phyloP scores from a whole-genome alignment of 305 asterid species.

The Rubia tinctorum region DNA sequence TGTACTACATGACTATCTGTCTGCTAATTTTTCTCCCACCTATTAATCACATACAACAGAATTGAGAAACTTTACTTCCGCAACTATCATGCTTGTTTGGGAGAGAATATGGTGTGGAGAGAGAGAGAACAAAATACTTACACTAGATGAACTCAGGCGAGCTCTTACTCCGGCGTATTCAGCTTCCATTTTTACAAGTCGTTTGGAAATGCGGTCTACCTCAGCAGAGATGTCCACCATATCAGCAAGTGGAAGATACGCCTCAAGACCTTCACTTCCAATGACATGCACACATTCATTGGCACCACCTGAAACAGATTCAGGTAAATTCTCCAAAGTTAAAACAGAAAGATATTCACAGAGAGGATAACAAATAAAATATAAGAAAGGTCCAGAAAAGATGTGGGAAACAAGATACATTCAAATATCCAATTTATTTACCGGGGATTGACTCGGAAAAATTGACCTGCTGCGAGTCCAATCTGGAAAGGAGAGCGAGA shows the following conservation, averaged over 20 bases:
- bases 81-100: background rate
- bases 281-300: constrained; percentile 84
- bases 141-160: constrained; percentile 76
- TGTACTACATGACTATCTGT: background rate
- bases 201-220: constrained; percentile 75
- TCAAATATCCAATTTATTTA: constrained; percentile 16
- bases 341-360: background rate
- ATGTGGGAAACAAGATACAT: background rate
- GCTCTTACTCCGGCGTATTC: constrained; percentile 79
- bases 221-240: constrained; percentile 96
- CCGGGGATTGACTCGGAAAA: constrained; percentile 75
- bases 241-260: constrained; percentile 94
- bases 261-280: constrained; percentile 94
- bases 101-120: background rate
- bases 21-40: background rate
- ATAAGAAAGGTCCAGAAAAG: background rate
- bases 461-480: constrained; percentile 65
- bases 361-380: background rate
- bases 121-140: constrained; percentile 30
- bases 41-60: background rate
- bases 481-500: constrained; percentile 82
- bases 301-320: constrained; percentile 58
- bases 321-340: background rate
- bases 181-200: constrained; percentile 70
- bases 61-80: background rate